These are phyloP conservation scores for Chytriomyces sp. DNA, from an alignment of 192 early-diverging fungal genomes.

Conservation along the genomic window DNA sequence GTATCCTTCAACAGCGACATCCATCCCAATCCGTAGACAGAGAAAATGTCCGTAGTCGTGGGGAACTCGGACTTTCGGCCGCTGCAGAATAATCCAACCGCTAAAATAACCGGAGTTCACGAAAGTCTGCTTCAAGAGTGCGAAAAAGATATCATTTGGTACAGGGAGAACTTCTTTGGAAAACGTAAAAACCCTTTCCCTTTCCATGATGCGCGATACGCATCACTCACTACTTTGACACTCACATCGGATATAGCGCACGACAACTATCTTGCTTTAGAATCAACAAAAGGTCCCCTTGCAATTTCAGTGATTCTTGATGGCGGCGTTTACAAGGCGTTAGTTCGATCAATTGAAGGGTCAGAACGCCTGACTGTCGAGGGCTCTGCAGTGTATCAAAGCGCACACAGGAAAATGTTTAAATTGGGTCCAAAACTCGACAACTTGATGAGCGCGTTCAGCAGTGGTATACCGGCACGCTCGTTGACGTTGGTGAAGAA, in stretches of 20 bases:
- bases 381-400: slow-evolving; percentile 41
- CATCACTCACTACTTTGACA: neutral
- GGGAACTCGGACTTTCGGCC: slow-evolving; percentile 57
- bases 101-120: slow-evolving; percentile 57
- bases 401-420: slow-evolving; percentile 54
- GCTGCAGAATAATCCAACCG: slow-evolving; percentile 45
- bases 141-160: slow-evolving; percentile 73
- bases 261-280: slow-evolving; percentile 52
- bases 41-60: slow-evolving; percentile 49
- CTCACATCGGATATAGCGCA: slow-evolving; percentile 44
- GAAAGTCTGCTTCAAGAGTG: slow-evolving; percentile 69
- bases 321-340: slow-evolving; percentile 57
- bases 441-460: slow-evolving; percentile 59
- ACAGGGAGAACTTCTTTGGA: slow-evolving; percentile 67
- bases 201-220: neutral
- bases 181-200: slow-evolving; percentile 45
- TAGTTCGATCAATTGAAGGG: slow-evolving; percentile 57
- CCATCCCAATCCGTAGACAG: too few relatives aligned
- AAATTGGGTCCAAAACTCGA: slow-evolving; percentile 54
- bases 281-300: slow-evolving; percentile 55
- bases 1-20: too few relatives aligned
- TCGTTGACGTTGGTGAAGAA: slow-evolving; percentile 67
- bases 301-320: slow-evolving; percentile 59
- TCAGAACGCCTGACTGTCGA: slow-evolving; percentile 61
- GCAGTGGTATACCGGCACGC: slow-evolving; percentile 54